Conservation (phyloP, 129 eudicot species). For the Flaveria robusta region DNA sequence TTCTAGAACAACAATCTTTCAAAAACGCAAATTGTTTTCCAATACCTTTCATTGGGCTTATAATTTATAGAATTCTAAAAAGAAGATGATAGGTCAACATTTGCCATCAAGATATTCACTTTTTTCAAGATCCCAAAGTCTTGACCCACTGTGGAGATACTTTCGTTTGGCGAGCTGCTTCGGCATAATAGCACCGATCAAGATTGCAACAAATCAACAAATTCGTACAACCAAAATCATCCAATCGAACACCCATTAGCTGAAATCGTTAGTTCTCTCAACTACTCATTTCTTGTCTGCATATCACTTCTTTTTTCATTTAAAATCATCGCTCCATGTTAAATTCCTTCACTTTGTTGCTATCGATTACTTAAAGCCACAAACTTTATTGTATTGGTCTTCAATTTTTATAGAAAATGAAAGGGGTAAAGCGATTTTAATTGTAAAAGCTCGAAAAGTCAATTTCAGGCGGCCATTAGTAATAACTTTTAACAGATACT, state of each 20-base stretch:
- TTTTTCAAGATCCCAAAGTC: constrained; percentile 8
- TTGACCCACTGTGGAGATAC: not conserved
- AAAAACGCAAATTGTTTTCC: too few relatives aligned
- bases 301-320: constrained; percentile 4
- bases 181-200: constrained; percentile 6
- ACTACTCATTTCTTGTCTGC: constrained; percentile 16
- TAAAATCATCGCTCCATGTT: constrained; percentile 15
- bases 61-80: too few relatives aligned
- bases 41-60: too few relatives aligned
- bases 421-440: too few relatives aligned
- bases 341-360: constrained; percentile 8
- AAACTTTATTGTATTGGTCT: constrained; percentile 4
- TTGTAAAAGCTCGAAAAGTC: not conserved
- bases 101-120: too few relatives aligned
- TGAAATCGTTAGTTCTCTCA: constrained; percentile 5
- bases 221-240: constrained; percentile 8
- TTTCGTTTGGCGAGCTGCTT: constrained; percentile 21
- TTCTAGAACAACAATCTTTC: too few relatives aligned
- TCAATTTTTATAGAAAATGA: not conserved
- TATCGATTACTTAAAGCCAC: constrained; percentile 27
- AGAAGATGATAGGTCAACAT: too few relatives aligned
- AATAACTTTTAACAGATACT: constrained; percentile 7
- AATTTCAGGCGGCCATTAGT: constrained; percentile 17
- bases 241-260: constrained; percentile 10
- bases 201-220: constrained; percentile 14